Evolutionary conservation across 345 rosid species (phyloP).

Genomic region (Citrus sp.): DNA sequence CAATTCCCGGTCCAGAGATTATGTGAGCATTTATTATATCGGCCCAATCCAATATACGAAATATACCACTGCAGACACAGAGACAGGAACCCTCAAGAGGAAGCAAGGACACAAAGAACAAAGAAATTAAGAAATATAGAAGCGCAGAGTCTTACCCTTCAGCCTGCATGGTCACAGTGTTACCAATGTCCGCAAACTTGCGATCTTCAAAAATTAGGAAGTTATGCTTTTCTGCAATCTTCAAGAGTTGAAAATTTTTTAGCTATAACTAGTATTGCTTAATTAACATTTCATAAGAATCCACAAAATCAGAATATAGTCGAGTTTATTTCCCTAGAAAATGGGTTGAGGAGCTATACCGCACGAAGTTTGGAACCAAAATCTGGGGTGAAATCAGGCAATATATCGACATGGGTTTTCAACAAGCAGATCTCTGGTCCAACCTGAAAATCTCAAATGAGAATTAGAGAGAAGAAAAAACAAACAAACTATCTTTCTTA

Average conservation of each 20-base stretch:
- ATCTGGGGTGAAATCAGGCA: conserved; percentile 89
- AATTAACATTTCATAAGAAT: not conserved
- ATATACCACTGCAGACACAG: conserved; percentile 62
- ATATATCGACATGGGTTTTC: conserved; percentile 96
- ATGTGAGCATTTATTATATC: conserved; percentile 92
- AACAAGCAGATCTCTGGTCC: conserved; percentile 93
- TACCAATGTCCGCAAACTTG: conserved; percentile 97
- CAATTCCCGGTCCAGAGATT: conserved; percentile 93
- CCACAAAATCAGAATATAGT: not conserved
- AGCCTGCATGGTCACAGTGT: conserved; percentile 97
- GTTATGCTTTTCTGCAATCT: conserved; percentile 90
- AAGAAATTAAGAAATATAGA: not conserved
- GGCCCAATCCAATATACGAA: conserved; percentile 87
- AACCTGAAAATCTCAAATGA: conserved; percentile 46
- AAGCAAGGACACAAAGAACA: not conserved
- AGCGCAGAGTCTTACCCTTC: conserved; percentile 57
- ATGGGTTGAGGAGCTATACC: conserved; percentile 36
- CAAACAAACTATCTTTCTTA: not conserved
- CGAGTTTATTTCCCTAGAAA: not conserved
- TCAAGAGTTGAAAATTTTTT: not conserved
- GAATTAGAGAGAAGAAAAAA: not conserved
- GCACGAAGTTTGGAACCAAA: conserved; percentile 83
- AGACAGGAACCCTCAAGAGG: conserved; percentile 1
- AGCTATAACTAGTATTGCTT: not conserved
- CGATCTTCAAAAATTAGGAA: conserved; percentile 96